A percentile compares a stretch with the other conserved stretches of the same genome.
phyloP scores from a whole-genome alignment of 1,284 basidiomycete species.

The Rhodotorula glutinis region DNA sequence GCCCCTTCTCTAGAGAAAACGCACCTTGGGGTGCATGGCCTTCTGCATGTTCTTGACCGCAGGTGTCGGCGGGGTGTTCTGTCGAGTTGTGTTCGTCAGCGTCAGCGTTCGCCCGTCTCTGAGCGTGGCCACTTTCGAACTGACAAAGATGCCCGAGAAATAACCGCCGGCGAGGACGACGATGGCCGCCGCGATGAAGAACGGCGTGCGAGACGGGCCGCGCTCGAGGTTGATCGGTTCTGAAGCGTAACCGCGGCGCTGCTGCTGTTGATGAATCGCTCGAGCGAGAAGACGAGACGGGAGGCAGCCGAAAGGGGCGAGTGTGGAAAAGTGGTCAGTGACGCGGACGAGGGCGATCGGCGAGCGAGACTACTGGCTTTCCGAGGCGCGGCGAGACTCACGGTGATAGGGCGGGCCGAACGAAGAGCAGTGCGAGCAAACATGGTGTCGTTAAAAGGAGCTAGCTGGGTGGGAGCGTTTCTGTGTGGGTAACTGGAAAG shows the following conservation, averaged over 20 bases:
- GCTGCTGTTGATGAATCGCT: neutral
- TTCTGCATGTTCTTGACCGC: conserved; percentile 29
- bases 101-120: no score
- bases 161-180: conserved; percentile 27
- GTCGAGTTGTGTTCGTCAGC: no score
- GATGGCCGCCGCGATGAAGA: conserved; percentile 28
- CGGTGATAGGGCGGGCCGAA: conserved; percentile 2
- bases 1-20: no score
- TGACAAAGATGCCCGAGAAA: conserved; percentile 23
- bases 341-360: neutral
- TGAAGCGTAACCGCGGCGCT: neutral
- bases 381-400: neutral
- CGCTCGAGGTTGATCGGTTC: conserved; percentile 36
- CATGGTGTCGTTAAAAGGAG: no score
- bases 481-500: no score
- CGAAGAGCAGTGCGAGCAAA: conserved; percentile 4
- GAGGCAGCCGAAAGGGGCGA: neutral
- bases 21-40: conserved; percentile 15
- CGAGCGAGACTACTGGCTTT: no score
- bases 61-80: conserved; percentile 25
- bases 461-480: no score
- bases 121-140: no score
- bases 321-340: no score
- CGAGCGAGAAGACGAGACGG: neutral
- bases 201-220: conserved; percentile 22